phyloP scores from a whole-genome alignment of 306 rosid species.

The Vigna angularis region DNA sequence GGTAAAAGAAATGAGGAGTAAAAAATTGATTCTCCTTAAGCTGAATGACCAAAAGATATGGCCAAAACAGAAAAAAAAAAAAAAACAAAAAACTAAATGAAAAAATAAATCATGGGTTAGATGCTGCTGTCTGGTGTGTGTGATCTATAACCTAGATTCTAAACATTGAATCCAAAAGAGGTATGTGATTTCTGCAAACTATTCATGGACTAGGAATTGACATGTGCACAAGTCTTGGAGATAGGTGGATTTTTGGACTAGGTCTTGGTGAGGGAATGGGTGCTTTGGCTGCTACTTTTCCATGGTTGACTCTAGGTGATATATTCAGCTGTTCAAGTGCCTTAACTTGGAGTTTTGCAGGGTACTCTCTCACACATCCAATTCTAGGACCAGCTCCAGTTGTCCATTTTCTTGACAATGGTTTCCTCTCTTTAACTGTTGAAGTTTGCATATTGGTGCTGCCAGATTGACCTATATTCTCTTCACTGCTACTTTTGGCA shows the following conservation, averaged over 20 bases:
- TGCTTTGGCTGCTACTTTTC: conserved; percentile 37
- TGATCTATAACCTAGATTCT: conserved; percentile 19
- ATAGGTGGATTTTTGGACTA: conserved; percentile 67
- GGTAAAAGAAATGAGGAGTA: conserved; percentile 28
- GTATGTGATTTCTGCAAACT: conserved; percentile 1
- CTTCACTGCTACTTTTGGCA: conserved; percentile 28
- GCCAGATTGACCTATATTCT: not conserved
- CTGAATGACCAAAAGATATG: conserved; percentile 44
- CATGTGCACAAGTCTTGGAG: conserved; percentile 70
- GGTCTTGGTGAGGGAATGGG: conserved; percentile 86
- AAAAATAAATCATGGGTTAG: conserved; percentile 46
- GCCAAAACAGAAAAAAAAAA: conserved; percentile 6
- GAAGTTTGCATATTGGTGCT: conserved; percentile 30
- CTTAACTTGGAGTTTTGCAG: conserved; percentile 64
- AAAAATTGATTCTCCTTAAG: conserved; percentile 31
- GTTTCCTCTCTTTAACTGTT: conserved; percentile 39
- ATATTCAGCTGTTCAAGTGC: conserved; percentile 79
- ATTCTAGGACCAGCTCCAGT: conserved; percentile 68
- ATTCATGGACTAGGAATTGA: conserved; percentile 67
- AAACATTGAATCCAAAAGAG: not conserved
- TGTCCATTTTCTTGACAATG: conserved; percentile 63
- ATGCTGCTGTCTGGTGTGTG: conserved; percentile 9
- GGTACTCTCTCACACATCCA: conserved; percentile 76
- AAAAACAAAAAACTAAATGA: not conserved
- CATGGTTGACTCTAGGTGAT: conserved; percentile 60